A percentile compares a stretch with the other conserved stretches of the same genome.
These are phyloP conservation scores for Diplodia mutila DNA, from an alignment of 2,329 filamentous ascomycete species.

Conservation along the genomic window DNA sequence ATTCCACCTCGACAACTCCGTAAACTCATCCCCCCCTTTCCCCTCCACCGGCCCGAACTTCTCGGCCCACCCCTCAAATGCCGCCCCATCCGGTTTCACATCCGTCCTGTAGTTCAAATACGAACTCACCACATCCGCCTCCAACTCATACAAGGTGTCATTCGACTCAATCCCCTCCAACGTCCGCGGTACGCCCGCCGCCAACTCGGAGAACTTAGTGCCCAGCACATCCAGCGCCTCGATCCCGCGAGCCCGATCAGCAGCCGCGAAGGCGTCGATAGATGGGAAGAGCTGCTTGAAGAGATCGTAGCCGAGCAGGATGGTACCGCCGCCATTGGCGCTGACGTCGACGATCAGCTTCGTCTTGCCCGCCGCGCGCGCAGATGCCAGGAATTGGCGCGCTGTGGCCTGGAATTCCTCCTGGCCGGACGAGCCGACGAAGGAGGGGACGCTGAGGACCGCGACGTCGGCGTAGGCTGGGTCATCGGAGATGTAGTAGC, in stretches of 20 bases:
- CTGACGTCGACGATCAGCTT: slow-evolving; percentile 65
- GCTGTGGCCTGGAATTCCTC: slow-evolving; percentile 46
- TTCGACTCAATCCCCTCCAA: slow-evolving; percentile 35
- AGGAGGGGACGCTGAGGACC: slow-evolving; percentile 49
- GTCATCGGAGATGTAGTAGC: slow-evolving; percentile 48
- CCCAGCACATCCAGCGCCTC: slow-evolving; percentile 53
- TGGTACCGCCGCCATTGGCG: slow-evolving; percentile 62
- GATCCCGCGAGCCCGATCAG: slow-evolving; percentile 54
- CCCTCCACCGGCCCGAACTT: slow-evolving; percentile 44
- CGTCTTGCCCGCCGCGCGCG: slow-evolving; percentile 56
- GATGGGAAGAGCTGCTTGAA: slow-evolving; percentile 62
- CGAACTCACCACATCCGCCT: slow-evolving; percentile 41
- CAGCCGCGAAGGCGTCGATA: slow-evolving; percentile 54
- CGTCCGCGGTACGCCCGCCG: slow-evolving; percentile 38
- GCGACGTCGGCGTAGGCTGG: slow-evolving; percentile 51
- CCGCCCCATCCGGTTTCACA: slow-evolving; percentile 49
- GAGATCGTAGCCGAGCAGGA: slow-evolving; percentile 64
- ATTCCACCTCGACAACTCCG: slow-evolving; percentile 60
- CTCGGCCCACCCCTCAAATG: slow-evolving; percentile 52
- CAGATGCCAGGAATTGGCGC: slow-evolving; percentile 46
- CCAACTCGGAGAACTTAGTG: slow-evolving; percentile 42
- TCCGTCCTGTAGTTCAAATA: slow-evolving; percentile 54
- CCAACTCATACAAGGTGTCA: slow-evolving; percentile 36
- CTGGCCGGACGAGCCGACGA: slow-evolving; percentile 37
- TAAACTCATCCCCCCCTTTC: slow-evolving; percentile 59